Evolutionary conservation across 208 protist species (phyloP), one percentile per base, ranked within the genome.

Genomic region (Wallacemonas sp.): DNA sequence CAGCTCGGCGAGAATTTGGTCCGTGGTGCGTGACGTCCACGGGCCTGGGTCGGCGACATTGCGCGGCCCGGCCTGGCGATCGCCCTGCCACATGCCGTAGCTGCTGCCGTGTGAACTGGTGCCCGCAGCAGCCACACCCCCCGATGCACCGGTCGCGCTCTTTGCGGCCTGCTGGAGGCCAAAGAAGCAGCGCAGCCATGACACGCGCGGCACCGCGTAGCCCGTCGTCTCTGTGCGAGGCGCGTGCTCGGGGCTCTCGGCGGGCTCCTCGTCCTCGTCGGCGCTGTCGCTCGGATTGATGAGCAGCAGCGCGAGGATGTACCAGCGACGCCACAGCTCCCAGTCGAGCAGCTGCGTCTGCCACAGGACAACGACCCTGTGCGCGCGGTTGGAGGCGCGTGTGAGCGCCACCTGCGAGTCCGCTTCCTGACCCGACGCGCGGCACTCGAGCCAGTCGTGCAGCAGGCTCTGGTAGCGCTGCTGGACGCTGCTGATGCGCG

Each of bases 181-280:
- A 46, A 91, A 86, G 48, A 87, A 91, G 63, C 72, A 81, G 38
- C 82, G 84, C 46, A 93, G 80, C 87, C 87, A 91, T 49, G 74
- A 1, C 28, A 80, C 81, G 3, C 49, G 46, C 18, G 84, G 82
- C 11, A 69, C 57, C 28, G 49, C 39, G 61, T 85, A 93, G 2
- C 29, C 20, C 29, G 26, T 42, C 18, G 52, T 36, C 26, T 20
- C 32, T 4, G 20, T 39, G 3, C 16, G 52, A 4, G 32, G 31
- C 29, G 52, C 10, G 29, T 55, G 48, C 18, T 25, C 48, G 5
- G 48, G 48, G 26, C 20, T 42, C 10, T 42, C 32, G 31, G 16
- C 10, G 14, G 36, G 29, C 8, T 31, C 48, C 11, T 48, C n/a
- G 11, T 7, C 16, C 42, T 25, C 18, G 7, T 33, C 44, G 39